Percentiles rank a stretch among this genome's conserved stretches.
Conservation (phyloP, 805 yeast species). For the Saccharomycopsis sp. region DNA sequence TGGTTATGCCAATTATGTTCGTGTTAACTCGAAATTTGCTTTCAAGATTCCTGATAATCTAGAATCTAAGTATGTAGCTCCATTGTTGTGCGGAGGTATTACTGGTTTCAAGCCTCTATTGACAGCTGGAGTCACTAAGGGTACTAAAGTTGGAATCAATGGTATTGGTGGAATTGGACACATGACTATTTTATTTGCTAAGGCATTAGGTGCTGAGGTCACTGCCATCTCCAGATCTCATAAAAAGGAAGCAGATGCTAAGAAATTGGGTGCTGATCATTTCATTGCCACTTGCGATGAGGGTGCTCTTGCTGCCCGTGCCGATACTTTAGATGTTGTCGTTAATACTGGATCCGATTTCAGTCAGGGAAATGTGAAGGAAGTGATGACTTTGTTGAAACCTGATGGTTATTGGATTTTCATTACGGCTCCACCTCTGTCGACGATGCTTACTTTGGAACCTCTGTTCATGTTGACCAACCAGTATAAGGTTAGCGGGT, state of each 20-base stretch:
- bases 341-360: slow-evolving; percentile 37
- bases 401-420: slow-evolving; percentile 27
- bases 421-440: slow-evolving; percentile 21
- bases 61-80: slow-evolving; percentile 35
- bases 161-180: slow-evolving; percentile 46
- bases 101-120: slow-evolving; percentile 41
- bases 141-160: slow-evolving; percentile 34
- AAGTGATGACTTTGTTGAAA: slow-evolving; percentile 21
- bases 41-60: slow-evolving; percentile 39
- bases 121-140: slow-evolving; percentile 29
- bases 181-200: slow-evolving; percentile 41
- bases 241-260: slow-evolving; percentile 37
- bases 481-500: slow-evolving; percentile 25
- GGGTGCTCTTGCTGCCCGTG: slow-evolving; percentile 25
- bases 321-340: slow-evolving; percentile 35
- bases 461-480: slow-evolving; percentile 6
- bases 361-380: slow-evolving; percentile 24
- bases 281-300: slow-evolving; percentile 43
- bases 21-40: slow-evolving; percentile 35
- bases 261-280: slow-evolving; percentile 39
- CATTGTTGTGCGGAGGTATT: slow-evolving; percentile 44
- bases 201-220: slow-evolving; percentile 46
- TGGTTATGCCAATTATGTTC: slow-evolving; percentile 33
- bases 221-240: slow-evolving; percentile 41
- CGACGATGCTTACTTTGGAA: slow-evolving; percentile 9